Percentiles rank a stretch among this genome's conserved stretches.
Evolutionary conservation across 805 yeast genomes (phyloP).

Genomic region (Suhomyces tanzawaensis): DNA sequence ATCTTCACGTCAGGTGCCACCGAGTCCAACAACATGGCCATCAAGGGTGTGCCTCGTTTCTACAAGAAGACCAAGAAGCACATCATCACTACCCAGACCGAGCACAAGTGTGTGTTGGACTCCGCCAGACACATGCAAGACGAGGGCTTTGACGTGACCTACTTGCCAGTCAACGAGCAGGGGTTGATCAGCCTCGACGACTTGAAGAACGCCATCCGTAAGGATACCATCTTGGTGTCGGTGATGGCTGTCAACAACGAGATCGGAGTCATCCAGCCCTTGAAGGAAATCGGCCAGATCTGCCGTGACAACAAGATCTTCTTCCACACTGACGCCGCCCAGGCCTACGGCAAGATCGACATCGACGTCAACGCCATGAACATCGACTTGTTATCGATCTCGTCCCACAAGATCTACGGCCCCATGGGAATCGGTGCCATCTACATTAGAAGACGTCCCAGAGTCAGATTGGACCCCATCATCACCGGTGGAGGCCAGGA

Average conservation of each 20-base stretch:
- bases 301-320: constrained; percentile 87
- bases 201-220: constrained; percentile 78
- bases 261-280: constrained; percentile 95
- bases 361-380: constrained; percentile 91
- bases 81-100: constrained; percentile 94
- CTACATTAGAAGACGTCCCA: constrained; percentile 94
- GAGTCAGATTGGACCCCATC: constrained; percentile 93
- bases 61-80: constrained; percentile 88
- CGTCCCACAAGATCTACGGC: constrained; percentile 96
- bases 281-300: constrained; percentile 86
- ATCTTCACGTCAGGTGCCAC: constrained; percentile 98
- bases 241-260: constrained; percentile 98
- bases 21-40: constrained; percentile 90
- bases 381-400: constrained; percentile 88
- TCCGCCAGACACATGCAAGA: constrained; percentile 93
- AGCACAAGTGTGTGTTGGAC: constrained; percentile 98
- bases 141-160: constrained; percentile 96
- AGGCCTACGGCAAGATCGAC: constrained; percentile 92
- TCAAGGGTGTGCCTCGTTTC: constrained; percentile 95
- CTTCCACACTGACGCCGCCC: constrained; percentile 98
- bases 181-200: constrained; percentile 80
- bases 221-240: constrained; percentile 87
- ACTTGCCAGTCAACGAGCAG: constrained; percentile 75
- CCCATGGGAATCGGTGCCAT: constrained; percentile 98
- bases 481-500: constrained; percentile 99